phyloP scores from a whole-genome alignment of 78 protist genomes.

The slime mould (Dictyostelium discoideum) region DNA sequence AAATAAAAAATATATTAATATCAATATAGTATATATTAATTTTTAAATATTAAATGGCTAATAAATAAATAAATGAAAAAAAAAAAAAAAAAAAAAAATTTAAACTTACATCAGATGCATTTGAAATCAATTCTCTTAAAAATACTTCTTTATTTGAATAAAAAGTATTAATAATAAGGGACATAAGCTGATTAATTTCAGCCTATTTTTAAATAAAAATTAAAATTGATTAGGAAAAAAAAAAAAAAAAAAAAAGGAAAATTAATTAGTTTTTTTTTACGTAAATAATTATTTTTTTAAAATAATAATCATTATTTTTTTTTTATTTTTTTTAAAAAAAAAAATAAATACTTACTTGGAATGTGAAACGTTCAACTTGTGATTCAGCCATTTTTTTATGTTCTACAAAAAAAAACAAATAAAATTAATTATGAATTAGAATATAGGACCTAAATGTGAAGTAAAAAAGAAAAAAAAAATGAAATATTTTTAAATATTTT shows the following conservation, averaged over 20 bases:
- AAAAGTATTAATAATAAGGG: constrained; percentile 99
- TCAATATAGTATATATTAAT: too few species aligned
- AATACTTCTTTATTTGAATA: constrained; percentile 99
- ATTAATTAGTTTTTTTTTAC: too few species aligned
- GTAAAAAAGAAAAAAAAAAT: background rate
- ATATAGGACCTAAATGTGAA: background rate
- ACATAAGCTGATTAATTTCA: constrained; percentile 97
- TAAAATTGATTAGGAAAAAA: too few species aligned
- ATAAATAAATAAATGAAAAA: too few species aligned
- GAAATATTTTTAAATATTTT: too few species aligned
- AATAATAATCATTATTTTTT: background rate
- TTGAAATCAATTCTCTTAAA: constrained; percentile 99
- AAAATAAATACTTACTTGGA: background rate
- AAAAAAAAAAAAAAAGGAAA: constrained; percentile 21
- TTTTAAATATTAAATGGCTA: too few species aligned
- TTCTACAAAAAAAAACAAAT: background rate
- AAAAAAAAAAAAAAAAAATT: too few species aligned
- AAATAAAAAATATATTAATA: too few species aligned
- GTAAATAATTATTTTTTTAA: too few species aligned
- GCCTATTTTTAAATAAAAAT: constrained; percentile 78
- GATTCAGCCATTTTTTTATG: background rate
- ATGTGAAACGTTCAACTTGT: constrained; percentile 31
- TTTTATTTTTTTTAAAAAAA: background rate
- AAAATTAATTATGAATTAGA: background rate
- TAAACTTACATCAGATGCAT: constrained; percentile 95